Evolutionary conservation across 2,329 filamentous ascomycete genomes (phyloP), one percentile per base, ranked within the genome.

Genomic region (Epichloe baconii): DNA sequence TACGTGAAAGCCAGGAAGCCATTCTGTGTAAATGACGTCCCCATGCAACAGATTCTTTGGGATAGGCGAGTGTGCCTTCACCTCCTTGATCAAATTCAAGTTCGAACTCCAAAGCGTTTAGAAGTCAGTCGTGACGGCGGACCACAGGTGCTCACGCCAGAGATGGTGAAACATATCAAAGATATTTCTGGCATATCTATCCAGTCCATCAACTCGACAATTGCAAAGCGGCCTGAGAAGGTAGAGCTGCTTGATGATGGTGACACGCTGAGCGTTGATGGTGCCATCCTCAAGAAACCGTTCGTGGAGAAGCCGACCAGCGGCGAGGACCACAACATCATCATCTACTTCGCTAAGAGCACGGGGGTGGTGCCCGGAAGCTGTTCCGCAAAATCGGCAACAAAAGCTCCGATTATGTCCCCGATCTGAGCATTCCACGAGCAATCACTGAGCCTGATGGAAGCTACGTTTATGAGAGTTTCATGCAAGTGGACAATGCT

Each of bases 271-370:
- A 81, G 85, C 42, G 91, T 98, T 10, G 91, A 98, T 64, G 93
- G 91, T 11, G 75, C 79, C 41, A 67, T 82, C 4, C 76, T 98
- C 44, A 84, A 78, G 59, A 98, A 98, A 64, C 93, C 93, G 0
- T 98, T 98, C 63, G 93, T 98, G 38, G 93, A 98, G 65, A 98
- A 98, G 66, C 93, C 93, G 0, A 90, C 89, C n/a, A 96, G 88
- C 62, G 93, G 93, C 36, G 93, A 98, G 68, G 91, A 98, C 62
- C 93, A 98, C 71, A 98, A 98, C 65, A 95, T 98, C 60, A 86
- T 95, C 68, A 96, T 98, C 51, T 98, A 97, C 70, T 97, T 94
- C 62, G 88, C 91, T 21, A 86, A 83, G 55, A 85, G 87, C 42
- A 79, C 86, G 46, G 89, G 90, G 90, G 91, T 46, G 93, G 93